Conservation (phyloP, 2,329 filamentous ascomycete genomes). For the Lachnellula suecica region DNA sequence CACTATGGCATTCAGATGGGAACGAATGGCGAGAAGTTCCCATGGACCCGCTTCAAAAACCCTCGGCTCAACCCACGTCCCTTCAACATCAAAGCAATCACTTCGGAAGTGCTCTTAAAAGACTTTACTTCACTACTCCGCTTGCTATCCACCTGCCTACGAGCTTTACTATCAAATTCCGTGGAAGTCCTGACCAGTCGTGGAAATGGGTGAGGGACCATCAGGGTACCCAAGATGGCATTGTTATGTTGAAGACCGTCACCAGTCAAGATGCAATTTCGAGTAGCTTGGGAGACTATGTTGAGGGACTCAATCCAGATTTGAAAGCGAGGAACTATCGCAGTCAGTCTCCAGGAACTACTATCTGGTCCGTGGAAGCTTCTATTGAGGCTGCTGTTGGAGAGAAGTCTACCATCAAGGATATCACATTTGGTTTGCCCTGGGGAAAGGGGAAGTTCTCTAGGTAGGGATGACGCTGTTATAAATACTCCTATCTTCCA, state of each 20-base stretch:
- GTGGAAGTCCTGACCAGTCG: constrained; percentile 45
- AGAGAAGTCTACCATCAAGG: constrained; percentile 54
- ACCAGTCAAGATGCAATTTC: constrained; percentile 26
- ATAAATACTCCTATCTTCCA: background rate
- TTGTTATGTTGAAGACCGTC: constrained; percentile 51
- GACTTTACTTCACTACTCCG: constrained; percentile 54
- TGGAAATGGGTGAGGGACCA: constrained; percentile 75
- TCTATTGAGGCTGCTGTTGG: constrained; percentile 54
- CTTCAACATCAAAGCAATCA: constrained; percentile 43
- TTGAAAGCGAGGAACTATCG: constrained; percentile 52
- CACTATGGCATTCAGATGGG: constrained; percentile 68
- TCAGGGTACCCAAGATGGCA: constrained; percentile 61
- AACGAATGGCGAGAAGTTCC: constrained; percentile 53
- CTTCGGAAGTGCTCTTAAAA: constrained; percentile 32
- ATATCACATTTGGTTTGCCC: constrained; percentile 32
- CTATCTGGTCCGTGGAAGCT: constrained; percentile 67
- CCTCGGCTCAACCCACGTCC: constrained; percentile 41
- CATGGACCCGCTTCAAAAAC: constrained; percentile 33
- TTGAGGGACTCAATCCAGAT: constrained; percentile 55
- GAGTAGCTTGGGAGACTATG: constrained; percentile 42
- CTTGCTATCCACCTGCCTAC: constrained; percentile 49
- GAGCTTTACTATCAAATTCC: constrained; percentile 72
- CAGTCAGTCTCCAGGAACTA: constrained; percentile 67
- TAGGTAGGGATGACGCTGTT: constrained; percentile 22
- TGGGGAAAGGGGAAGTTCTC: constrained; percentile 33